Evolutionary conservation across 2,329 filamentous ascomycete genomes (phyloP).

Genomic region (Phyllosticta capitalensis): DNA sequence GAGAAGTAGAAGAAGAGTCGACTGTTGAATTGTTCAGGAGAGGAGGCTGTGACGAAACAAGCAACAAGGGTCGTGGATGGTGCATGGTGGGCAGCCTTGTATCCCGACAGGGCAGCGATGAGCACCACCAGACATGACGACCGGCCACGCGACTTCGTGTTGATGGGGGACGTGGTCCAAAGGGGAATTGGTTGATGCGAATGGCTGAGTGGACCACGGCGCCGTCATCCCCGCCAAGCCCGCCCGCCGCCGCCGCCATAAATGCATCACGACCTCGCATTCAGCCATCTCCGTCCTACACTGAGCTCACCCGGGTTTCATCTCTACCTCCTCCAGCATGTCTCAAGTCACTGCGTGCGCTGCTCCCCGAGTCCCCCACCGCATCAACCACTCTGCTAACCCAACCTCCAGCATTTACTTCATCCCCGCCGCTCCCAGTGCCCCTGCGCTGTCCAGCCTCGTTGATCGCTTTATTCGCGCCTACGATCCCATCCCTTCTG

Average conservation of each 20-base stretch:
- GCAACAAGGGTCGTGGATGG: background rate
- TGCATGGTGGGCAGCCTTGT: background rate
- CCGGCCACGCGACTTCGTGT: background rate
- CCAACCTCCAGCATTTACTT: slow-evolving; percentile 22
- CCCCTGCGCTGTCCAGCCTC: slow-evolving; percentile 17
- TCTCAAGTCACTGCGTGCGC: slow-evolving; percentile 5
- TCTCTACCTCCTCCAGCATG: background rate
- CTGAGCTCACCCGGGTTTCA: background rate
- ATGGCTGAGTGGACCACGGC: background rate
- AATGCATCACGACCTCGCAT: background rate
- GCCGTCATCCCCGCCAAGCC: background rate
- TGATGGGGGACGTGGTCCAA: background rate
- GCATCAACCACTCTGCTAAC: background rate
- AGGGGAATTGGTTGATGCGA: no score
- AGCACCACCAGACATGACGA: background rate
- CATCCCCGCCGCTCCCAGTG: slow-evolving; percentile 20
- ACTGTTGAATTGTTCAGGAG: background rate
- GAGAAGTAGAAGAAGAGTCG: background rate
- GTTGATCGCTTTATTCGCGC: slow-evolving; percentile 19
- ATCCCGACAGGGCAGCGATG: background rate
- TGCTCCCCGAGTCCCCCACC: background rate
- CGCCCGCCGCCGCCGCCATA: background rate
- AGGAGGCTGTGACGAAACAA: background rate
- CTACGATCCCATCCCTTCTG: slow-evolving; percentile 15
- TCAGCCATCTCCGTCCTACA: background rate